Base-by-base conservation (phyloP, 208 protist genomes). In the Leishmania major region DNA sequence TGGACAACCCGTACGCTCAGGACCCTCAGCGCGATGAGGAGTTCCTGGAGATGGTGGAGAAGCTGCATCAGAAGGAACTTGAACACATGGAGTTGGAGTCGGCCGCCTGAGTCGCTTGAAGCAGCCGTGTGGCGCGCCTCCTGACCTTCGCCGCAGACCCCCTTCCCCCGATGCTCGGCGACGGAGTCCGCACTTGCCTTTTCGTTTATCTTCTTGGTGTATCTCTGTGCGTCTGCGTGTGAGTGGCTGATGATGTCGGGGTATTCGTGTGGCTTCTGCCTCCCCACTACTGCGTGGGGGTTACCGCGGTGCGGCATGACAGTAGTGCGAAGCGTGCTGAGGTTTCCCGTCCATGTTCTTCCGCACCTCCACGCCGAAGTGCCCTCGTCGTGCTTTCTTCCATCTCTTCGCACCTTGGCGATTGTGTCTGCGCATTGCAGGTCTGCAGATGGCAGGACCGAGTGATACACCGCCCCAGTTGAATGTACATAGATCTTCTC, bases 21-120 rank as follows among this genome's bases (percentile, higher is more conserved):
- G 89, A 97, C 79, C 59, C 73, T 43, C 79, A 92, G 76, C 88
- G 92, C 1, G 92, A 97, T 72, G 80, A 74, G 31, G 91, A 97
- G 75, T 97, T 97, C 67, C 73, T 97, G 0, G 90, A 87, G 37
- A 70, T 91, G 74, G 94, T 96, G 22, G 88, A 90, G 76, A 75
- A 87, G 79, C 80, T 92, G 47, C 83, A 89, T 53, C 55, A 86
- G 45, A 77, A 89, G 60, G 92, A 97, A 67, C 87, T 89, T 57
- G 88, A 93, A 40, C 81, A 37, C 8, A 89, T 93, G 79, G 87
- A 87, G 69, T 31, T 78, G 43, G 90, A 92, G 70, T 77, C 79
- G 0, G 28, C 67, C 8, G 45, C 51, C 1, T 88, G 76, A 72
- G 51, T 19, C 1, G 28, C 40, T 10, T 49, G 22, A 43, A 57